phyloP scores from a whole-genome alignment of 2,329 filamentous ascomycete species.

The Xylariales sp. region DNA sequence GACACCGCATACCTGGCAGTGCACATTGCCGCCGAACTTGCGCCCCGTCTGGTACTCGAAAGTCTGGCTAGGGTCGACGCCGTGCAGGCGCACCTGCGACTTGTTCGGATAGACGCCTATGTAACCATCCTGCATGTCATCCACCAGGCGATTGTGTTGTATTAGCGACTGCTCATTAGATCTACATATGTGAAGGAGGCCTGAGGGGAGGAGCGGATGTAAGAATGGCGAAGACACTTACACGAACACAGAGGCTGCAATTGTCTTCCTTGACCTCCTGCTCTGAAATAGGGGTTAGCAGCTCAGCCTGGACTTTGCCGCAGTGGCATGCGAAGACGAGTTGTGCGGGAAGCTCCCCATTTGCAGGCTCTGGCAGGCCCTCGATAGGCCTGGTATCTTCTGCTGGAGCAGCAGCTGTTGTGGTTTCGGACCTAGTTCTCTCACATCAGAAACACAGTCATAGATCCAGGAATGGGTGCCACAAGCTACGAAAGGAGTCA shows the following conservation, averaged over 20 bases:
- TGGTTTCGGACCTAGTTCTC: no score
- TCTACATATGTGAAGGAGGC: not conserved
- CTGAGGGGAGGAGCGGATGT: not conserved
- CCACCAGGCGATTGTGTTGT: not conserved
- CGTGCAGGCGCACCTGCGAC: not conserved
- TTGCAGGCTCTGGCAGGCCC: not conserved
- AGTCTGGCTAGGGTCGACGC: not conserved
- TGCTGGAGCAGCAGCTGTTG: not conserved
- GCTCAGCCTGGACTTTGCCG: not conserved
- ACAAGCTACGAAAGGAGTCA: no score
- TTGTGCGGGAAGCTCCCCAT: not conserved
- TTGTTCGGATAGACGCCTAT: slow-evolving; percentile 3
- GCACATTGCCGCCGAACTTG: not conserved
- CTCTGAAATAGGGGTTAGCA: slow-evolving; percentile 1
- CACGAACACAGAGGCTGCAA: slow-evolving; percentile 2
- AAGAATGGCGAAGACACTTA: no score
- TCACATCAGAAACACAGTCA: no score
- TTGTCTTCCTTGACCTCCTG: slow-evolving; percentile 2
- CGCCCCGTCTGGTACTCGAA: not conserved
- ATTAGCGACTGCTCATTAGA: not conserved
- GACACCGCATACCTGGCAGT: slow-evolving; percentile 3
- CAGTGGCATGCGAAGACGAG: not conserved
- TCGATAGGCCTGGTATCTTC: not conserved
- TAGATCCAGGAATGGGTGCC: no score
- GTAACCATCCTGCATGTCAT: not conserved